A percentile compares a stretch with the other conserved stretches of the same genome.
Conservation (phyloP, 192 early-diverging fungal genomes). For the Podochytrium sp. region DNA sequence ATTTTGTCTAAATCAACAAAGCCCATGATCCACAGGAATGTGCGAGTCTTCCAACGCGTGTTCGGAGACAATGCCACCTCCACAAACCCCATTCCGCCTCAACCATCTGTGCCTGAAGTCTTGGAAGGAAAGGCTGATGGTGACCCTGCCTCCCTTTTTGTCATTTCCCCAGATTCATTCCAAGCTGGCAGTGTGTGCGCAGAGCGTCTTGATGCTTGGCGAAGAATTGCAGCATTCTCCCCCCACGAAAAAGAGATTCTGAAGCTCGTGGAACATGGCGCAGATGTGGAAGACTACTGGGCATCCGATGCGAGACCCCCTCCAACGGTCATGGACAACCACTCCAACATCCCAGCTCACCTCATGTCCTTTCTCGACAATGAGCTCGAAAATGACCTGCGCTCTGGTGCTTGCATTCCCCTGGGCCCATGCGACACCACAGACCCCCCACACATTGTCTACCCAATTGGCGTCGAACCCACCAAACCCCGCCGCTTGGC, state of each 20-base stretch:
- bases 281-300: not conserved
- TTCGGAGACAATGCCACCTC: not conserved
- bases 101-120: not conserved
- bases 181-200: not conserved
- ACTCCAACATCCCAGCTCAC: conserved; percentile 4
- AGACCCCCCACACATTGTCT: not conserved
- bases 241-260: not conserved
- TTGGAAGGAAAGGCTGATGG: not conserved
- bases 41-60: not conserved
- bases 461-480: not conserved
- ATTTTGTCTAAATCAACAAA: no score
- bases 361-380: not conserved
- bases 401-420: not conserved
- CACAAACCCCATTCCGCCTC: not conserved
- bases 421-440: not conserved
- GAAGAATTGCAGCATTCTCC: not conserved
- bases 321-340: not conserved
- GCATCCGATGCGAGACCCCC: not conserved
- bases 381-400: not conserved
- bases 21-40: not conserved
- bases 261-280: not conserved
- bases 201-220: not conserved
- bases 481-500: not conserved
- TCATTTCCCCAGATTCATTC: not conserved
- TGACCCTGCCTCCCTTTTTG: not conserved